A percentile compares a stretch with the other conserved stretches of the same genome.
Evolutionary conservation across 2,329 filamentous ascomycete species (phyloP).

Genomic region (Teratosphaeria epicoccoides): DNA sequence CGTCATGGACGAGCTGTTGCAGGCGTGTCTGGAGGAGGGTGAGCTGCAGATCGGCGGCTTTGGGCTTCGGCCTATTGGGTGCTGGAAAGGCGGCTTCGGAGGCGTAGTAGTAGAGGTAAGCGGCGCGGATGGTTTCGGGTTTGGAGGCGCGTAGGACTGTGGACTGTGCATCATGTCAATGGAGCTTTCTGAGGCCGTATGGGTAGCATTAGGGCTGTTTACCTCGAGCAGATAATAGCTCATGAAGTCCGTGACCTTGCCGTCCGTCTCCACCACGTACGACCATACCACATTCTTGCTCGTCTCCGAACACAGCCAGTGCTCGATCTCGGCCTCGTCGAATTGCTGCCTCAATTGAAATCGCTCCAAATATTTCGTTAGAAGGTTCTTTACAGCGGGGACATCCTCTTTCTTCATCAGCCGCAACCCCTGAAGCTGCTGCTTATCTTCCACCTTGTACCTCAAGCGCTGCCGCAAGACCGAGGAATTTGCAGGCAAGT

Average conservation of each 20-base stretch:
- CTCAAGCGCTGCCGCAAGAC: constrained; percentile 75
- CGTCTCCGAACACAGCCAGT: constrained; percentile 74
- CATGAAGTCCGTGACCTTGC: constrained; percentile 89
- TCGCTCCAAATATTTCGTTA: constrained; percentile 65
- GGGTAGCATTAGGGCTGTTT: constrained; percentile 1
- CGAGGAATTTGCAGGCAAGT: constrained; percentile 71
- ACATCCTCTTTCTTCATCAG: constrained; percentile 72
- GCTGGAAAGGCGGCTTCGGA: constrained; percentile 61
- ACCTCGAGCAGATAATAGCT: constrained; percentile 86
- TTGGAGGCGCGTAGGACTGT: constrained; percentile 72
- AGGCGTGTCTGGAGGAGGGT: constrained; percentile 65
- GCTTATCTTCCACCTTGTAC: constrained; percentile 64
- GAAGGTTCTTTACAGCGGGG: constrained; percentile 60
- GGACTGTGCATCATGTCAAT: constrained; percentile 36
- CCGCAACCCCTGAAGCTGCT: constrained; percentile 63
- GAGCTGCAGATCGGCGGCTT: constrained; percentile 35
- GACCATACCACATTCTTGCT: constrained; percentile 80
- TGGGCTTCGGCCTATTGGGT: constrained; percentile 1
- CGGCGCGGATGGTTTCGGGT: constrained; percentile 71
- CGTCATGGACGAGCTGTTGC: constrained; percentile 71
- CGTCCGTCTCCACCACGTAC: constrained; percentile 70
- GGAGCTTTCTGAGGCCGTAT: neutral
- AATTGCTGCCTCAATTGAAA: constrained; percentile 82
- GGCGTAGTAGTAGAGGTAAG: constrained; percentile 96
- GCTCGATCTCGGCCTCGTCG: constrained; percentile 65